Conservation (phyloP, 2,329 filamentous ascomycete species). For the Stagonosporopsis vannaccii region DNA sequence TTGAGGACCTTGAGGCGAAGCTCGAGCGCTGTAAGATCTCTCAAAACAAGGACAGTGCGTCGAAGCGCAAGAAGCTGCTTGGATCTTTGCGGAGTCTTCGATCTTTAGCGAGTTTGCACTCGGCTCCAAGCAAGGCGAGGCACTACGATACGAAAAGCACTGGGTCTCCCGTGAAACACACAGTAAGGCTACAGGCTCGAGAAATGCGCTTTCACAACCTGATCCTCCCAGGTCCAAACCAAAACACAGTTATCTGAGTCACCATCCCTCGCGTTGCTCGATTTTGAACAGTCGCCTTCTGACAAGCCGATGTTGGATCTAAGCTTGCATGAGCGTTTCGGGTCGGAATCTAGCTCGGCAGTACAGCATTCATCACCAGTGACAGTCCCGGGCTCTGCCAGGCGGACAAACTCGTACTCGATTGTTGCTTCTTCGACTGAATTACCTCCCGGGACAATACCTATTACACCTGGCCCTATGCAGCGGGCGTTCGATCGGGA, state of each 20-base stretch:
- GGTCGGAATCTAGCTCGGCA: constrained; percentile 23
- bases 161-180: not conserved
- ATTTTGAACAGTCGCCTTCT: constrained; percentile 36
- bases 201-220: not conserved
- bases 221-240: not conserved
- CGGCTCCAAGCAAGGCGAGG: constrained; percentile 29
- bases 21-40: constrained; percentile 20
- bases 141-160: not conserved
- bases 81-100: constrained; percentile 39
- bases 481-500: constrained; percentile 30
- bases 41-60: constrained; percentile 33
- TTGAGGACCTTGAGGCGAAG: constrained; percentile 26
- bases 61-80: constrained; percentile 36
- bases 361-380: constrained; percentile 41
- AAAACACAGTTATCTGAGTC: constrained; percentile 3
- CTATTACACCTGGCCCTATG: constrained; percentile 40
- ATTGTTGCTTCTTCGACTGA: constrained; percentile 1
- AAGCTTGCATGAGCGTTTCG: not conserved
- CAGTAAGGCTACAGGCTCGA: not conserved
- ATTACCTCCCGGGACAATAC: constrained; percentile 36
- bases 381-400: constrained; percentile 28
- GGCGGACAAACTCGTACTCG: constrained; percentile 7
- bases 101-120: constrained; percentile 34
- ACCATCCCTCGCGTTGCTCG: constrained; percentile 36
- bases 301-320: constrained; percentile 36